A percentile compares a stretch with the other conserved stretches of the same genome.
Conservation (phyloP, 2,329 filamentous ascomycete genomes). For the Parastagonospora avenae region DNA sequence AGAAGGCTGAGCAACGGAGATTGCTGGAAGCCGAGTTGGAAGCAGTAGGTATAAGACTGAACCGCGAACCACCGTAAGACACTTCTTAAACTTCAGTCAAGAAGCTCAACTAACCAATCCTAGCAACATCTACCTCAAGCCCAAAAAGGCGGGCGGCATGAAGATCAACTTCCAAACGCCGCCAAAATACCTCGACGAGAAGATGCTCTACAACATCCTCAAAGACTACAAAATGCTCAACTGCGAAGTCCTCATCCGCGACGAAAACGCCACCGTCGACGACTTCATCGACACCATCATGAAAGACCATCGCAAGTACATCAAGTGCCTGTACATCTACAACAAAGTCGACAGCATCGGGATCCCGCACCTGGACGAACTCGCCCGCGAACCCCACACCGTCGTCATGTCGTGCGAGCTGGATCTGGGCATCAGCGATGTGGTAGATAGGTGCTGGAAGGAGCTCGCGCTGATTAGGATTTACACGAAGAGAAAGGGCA, state of each 20-base stretch:
- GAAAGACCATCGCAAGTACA: slow-evolving; percentile 98
- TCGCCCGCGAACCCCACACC: slow-evolving; percentile 91
- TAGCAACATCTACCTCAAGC: slow-evolving; percentile 96
- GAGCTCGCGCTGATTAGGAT: slow-evolving; percentile 88
- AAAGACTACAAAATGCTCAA: slow-evolving; percentile 99
- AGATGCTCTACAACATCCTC: slow-evolving; percentile 97
- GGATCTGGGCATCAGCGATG: slow-evolving; percentile 89
- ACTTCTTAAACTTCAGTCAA: background rate
- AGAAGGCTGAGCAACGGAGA: slow-evolving; percentile 89
- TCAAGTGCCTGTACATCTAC: slow-evolving; percentile 93
- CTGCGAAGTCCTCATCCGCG: slow-evolving; percentile 91
- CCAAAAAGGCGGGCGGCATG: slow-evolving; percentile 95
- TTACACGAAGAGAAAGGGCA: slow-evolving; percentile 87
- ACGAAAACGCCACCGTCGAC: slow-evolving; percentile 92
- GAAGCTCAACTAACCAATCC: background rate
- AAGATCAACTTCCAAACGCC: slow-evolving; percentile 95
- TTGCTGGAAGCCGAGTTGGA: slow-evolving; percentile 91
- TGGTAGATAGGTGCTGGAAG: slow-evolving; percentile 93
- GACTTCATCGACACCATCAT: slow-evolving; percentile 99
- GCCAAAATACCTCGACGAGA: slow-evolving; percentile 91
- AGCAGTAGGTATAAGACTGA: slow-evolving; percentile 91
- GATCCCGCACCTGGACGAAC: slow-evolving; percentile 87
- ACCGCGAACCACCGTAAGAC: slow-evolving; percentile 84
- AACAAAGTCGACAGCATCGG: slow-evolving; percentile 99
- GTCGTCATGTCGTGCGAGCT: slow-evolving; percentile 98